Percentiles rank a stretch among this genome's conserved stretches.
Evolutionary conservation across 2,329 filamentous ascomycete species (phyloP).

Genomic region (Laburnicola sp.): DNA sequence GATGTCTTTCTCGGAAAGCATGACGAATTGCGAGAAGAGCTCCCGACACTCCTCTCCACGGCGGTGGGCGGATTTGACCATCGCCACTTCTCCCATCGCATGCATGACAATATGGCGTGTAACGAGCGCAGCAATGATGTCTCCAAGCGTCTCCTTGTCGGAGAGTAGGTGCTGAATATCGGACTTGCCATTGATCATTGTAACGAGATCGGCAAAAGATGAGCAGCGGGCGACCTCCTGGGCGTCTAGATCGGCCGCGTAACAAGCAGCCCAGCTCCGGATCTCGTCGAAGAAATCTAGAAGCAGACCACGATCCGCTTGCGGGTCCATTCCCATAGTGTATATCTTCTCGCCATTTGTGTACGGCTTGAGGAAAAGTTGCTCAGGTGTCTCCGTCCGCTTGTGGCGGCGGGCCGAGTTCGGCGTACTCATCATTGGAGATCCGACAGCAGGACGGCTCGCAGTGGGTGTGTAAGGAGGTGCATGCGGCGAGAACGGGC

Average conservation of each 20-base stretch:
- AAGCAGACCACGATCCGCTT: constrained; percentile 23
- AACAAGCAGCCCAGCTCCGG: constrained; percentile 16
- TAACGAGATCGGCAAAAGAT: neutral
- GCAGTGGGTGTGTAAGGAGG: neutral
- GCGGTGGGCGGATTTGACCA: constrained; percentile 14
- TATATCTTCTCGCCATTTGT: constrained; percentile 13
- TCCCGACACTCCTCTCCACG: constrained; percentile 8
- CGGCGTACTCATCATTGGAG: too few species aligned
- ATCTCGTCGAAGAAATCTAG: constrained; percentile 29
- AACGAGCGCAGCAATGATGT: constrained; percentile 20
- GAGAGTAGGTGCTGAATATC: constrained; percentile 14
- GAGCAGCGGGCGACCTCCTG: constrained; percentile 8
- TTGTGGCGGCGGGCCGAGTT: constrained; percentile 11
- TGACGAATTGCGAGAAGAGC: constrained; percentile 11
- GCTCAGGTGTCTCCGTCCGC: constrained; percentile 24
- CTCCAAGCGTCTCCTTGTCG: constrained; percentile 13
- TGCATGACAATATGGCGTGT: constrained; percentile 16
- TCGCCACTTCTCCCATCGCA: constrained; percentile 18
- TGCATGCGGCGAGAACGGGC: too few species aligned
- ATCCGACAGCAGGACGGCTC: neutral
- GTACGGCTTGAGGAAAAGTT: constrained; percentile 13
- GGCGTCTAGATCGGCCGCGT: constrained; percentile 8
- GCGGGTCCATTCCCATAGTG: constrained; percentile 24
- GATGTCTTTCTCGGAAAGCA: neutral
- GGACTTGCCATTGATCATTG: constrained; percentile 4